A percentile compares a stretch with the other conserved stretches of the same genome.
These are phyloP conservation scores for Yamadazyma insecticola DNA, from an alignment of 805 yeast genomes.

Conservation along the genomic window DNA sequence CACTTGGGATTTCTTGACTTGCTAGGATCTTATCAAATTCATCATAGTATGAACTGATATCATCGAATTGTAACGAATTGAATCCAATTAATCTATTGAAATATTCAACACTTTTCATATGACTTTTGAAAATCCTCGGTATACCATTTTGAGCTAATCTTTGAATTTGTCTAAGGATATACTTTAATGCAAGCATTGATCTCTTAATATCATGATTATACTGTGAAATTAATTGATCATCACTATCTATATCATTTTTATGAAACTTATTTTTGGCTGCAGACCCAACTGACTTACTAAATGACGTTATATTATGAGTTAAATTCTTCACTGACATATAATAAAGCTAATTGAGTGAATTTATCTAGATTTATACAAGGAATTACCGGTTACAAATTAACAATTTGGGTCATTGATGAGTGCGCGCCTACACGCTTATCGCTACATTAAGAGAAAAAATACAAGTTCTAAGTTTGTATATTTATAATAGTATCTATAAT, in stretches of 20 bases:
- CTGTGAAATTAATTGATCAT: constrained; percentile 35
- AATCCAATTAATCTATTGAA: constrained; percentile 30
- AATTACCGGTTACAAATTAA: background rate
- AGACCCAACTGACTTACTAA: constrained; percentile 2
- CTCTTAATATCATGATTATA: constrained; percentile 42
- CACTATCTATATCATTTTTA: constrained; percentile 15
- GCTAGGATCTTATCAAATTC: constrained; percentile 26
- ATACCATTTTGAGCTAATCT: constrained; percentile 20
- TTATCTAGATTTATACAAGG: background rate
- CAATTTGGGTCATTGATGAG: background rate
- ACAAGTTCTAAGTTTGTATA: background rate
- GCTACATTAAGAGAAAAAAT: background rate
- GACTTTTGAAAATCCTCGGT: constrained; percentile 28
- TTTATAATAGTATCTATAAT: background rate
- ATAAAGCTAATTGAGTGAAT: background rate
- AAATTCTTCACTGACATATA: constrained; percentile 10
- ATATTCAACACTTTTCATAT: constrained; percentile 23
- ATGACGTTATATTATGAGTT: constrained; percentile 9
- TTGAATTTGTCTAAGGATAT: constrained; percentile 24
- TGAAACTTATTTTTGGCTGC: constrained; percentile 11
- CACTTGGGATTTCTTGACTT: constrained; percentile 20
- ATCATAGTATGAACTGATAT: constrained; percentile 24
- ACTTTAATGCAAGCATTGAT: constrained; percentile 42
- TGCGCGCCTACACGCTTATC: background rate
- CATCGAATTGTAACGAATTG: constrained; percentile 32